Evolutionary conservation across 176 grass and related monocot species (phyloP), one percentile per base, ranked within the genome.

Genomic region (Musa itinerans): DNA sequence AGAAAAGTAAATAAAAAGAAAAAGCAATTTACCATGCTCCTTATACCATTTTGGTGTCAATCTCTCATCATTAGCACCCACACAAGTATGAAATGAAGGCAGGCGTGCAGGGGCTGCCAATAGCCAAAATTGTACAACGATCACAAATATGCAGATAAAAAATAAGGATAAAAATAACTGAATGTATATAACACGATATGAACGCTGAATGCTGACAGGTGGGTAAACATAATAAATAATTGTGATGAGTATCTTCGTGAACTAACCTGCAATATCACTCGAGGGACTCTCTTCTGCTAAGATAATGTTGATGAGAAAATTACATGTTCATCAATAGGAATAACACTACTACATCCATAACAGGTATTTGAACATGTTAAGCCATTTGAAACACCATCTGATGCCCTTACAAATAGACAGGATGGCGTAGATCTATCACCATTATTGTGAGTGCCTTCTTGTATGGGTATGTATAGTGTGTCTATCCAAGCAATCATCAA

Each of bases 41-140:
- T 79, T 84, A 51, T 98, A 98, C 95, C 95, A 98, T 91, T 98
- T 91, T 81, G 82, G 75, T 9, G 88, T 94, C 52, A 98, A 62
- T 74, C 82, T 80, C 54, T 91, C 88, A 68, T 93, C 95, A 83
- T 87, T 87, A 71, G 86, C 77, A 82, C 95, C 90, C 68, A 98
- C 86, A 1, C 95, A 98, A 29, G 95, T 94, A 87, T 98, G 95
- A 72, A 98, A 98, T 82, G 78, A 81, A 9, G 95, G 95, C 87
- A 98, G 90, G 8, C 83, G 82, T 71, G 95, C 76, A 54, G 95
- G 82, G 52, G 77, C 95, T 98, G 75, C 54, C 76, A 76, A 58
- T 57, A 62, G 72, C 19, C 7, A 57, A 54, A 56, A 71, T 51
- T 53, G 14, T 72, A 50, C 23, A 34, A 24, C 29, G 3, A 34